phyloP scores from a whole-genome alignment of 73 alveolate species.

The Blepharisma stoltei region DNA sequence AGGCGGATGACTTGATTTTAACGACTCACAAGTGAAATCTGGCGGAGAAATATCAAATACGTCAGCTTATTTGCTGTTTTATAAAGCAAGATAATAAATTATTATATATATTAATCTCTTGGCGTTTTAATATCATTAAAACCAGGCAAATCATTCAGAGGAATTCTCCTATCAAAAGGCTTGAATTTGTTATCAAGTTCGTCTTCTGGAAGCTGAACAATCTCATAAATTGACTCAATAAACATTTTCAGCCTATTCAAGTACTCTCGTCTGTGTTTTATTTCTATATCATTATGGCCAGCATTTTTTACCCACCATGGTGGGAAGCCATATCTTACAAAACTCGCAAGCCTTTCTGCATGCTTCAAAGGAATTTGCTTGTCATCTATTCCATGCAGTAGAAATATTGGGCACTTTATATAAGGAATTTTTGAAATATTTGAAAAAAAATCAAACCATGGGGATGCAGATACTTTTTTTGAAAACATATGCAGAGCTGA shows the following conservation, averaged over 20 bases:
- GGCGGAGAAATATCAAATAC: background rate
- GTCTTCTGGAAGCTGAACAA: too few species aligned
- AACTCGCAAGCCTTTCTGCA: conserved; percentile 62
- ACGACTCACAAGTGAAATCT: conserved; percentile 75
- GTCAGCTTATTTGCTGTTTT: conserved; percentile 21
- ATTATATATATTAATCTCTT: too few species aligned
- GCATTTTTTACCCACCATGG: conserved; percentile 79
- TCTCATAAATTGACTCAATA: too few species aligned
- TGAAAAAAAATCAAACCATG: conserved; percentile 83
- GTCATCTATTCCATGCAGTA: conserved; percentile 83
- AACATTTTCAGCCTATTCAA: background rate
- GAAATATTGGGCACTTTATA: conserved; percentile 77
- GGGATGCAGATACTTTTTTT: conserved; percentile 54
- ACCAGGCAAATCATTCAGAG: too few species aligned
- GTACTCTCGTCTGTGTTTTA: conserved; percentile 47
- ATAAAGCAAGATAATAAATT: background rate
- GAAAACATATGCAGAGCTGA: conserved; percentile 56
- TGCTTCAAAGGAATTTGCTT: conserved; percentile 87
- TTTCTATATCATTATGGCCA: conserved; percentile 77
- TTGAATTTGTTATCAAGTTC: too few species aligned
- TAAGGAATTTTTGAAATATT: conserved; percentile 74
- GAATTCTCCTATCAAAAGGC: too few species aligned
- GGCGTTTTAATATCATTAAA: too few species aligned
- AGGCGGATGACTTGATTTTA: conserved; percentile 77
- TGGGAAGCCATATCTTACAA: conserved; percentile 53